phyloP scores from a whole-genome alignment of 495 filamentous ascomycete genomes.

The Cenococcum geophilum region DNA sequence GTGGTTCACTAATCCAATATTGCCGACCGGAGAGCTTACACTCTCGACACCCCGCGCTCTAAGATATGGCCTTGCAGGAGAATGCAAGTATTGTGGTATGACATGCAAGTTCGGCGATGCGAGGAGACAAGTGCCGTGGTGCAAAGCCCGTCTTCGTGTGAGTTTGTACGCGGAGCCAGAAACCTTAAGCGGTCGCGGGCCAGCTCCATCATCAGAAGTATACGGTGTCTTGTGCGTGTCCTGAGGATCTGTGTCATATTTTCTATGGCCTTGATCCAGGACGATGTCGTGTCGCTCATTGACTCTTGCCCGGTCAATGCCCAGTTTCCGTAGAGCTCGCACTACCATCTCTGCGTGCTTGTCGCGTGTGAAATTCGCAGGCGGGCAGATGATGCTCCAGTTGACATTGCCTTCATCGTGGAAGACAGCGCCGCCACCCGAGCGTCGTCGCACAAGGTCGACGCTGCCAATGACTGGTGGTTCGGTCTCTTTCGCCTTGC shows the following conservation, averaged over 20 bases:
- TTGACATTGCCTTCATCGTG: slow-evolving; percentile 92
- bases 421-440: slow-evolving; percentile 87
- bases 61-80: slow-evolving; percentile 67
- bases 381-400: slow-evolving; percentile 82
- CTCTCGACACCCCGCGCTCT: slow-evolving; percentile 86
- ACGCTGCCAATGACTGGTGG: slow-evolving; percentile 40
- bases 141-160: slow-evolving; percentile 66
- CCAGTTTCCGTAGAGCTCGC: slow-evolving; percentile 60
- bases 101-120: slow-evolving; percentile 59
- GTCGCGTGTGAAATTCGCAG: slow-evolving; percentile 66
- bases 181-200: slow-evolving; percentile 59
- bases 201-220: slow-evolving; percentile 28
- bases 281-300: slow-evolving; percentile 95
- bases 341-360: slow-evolving; percentile 89
- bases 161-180: slow-evolving; percentile 93
- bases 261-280: slow-evolving; percentile 47
- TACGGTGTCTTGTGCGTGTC: slow-evolving; percentile 38
- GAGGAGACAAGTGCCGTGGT: slow-evolving; percentile 88
- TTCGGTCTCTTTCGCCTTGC: slow-evolving; percentile 12
- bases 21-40: slow-evolving; percentile 75
- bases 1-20: slow-evolving; percentile 51
- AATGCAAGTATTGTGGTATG: slow-evolving; percentile 61
- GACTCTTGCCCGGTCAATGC: slow-evolving; percentile 51
- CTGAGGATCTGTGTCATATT: slow-evolving; percentile 25
- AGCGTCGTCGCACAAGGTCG: slow-evolving; percentile 70